A percentile compares a stretch with the other conserved stretches of the same genome.
phyloP scores from a whole-genome alignment of 1,284 basidiomycete genomes.

The Leucoagaricus sp. region DNA sequence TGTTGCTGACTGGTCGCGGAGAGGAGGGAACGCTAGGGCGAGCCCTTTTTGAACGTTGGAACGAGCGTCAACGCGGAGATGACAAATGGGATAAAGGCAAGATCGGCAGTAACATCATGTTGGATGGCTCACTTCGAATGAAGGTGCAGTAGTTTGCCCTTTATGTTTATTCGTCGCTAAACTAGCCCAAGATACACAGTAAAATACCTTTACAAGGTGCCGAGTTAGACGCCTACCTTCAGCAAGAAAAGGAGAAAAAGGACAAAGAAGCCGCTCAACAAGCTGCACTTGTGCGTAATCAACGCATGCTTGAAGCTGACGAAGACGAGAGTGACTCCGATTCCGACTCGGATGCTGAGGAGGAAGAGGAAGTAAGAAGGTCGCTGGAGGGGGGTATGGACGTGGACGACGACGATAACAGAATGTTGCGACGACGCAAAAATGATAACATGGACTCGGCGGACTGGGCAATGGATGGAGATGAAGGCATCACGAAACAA shows the following conservation, averaged over 20 bases:
- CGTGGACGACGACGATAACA: conserved; percentile 30
- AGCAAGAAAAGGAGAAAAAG: conserved; percentile 77
- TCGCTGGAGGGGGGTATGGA: conserved; percentile 59
- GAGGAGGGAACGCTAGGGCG: conserved; percentile 83
- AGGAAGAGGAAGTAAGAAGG: conserved; percentile 71
- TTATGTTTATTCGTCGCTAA: conserved; percentile 3
- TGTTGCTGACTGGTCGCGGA: conserved; percentile 78
- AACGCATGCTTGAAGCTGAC: conserved; percentile 89
- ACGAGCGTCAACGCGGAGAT: conserved; percentile 71
- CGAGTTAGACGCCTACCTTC: conserved; percentile 83
- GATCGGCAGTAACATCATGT: conserved; percentile 81
- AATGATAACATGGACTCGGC: conserved; percentile 54
- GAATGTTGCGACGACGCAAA: conserved; percentile 36
- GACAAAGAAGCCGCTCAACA: conserved; percentile 89
- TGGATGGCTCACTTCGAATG: conserved; percentile 69
- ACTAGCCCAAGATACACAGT: conserved; percentile 68
- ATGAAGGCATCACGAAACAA: conserved; percentile 72
- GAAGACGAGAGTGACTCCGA: conserved; percentile 70
- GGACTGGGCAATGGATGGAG: conserved; percentile 73
- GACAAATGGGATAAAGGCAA: conserved; percentile 87
- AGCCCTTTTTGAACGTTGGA: conserved; percentile 86
- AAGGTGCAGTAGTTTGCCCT: conserved; percentile 46
- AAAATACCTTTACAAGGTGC: conserved; percentile 87
- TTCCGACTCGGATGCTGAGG: conserved; percentile 62
- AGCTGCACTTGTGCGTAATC: conserved; percentile 80